Evolutionary conservation across 306 rosid species (phyloP).

Genomic region (Trifolium subterraneum): DNA sequence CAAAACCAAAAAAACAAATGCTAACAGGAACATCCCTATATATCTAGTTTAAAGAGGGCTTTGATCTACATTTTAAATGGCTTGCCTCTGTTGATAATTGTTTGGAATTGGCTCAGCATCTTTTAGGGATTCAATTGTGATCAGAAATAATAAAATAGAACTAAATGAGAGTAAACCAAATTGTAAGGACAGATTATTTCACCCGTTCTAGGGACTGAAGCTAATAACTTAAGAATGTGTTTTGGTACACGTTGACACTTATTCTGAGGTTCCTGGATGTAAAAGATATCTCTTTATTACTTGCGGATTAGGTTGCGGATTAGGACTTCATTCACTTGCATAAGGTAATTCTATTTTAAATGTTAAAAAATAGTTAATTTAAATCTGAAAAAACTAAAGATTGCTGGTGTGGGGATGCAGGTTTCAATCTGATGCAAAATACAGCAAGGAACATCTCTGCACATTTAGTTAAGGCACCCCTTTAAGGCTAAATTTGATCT

Average conservation of each 20-base stretch:
- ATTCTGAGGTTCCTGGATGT: neutral
- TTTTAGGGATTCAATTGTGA: neutral
- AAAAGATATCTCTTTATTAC: neutral
- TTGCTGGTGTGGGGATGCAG: neutral
- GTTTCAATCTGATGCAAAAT: neutral
- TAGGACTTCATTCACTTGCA: neutral
- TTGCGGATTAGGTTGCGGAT: too few species aligned
- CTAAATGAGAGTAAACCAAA: neutral
- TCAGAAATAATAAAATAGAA: neutral
- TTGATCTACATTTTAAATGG: neutral
- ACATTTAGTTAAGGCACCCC: neutral
- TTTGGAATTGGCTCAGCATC: neutral
- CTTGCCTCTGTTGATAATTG: neutral
- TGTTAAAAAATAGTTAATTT: neutral
- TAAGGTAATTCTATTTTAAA: neutral
- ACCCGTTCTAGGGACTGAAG: constrained; percentile 2
- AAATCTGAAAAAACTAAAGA: constrained; percentile 1
- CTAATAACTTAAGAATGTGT: neutral
- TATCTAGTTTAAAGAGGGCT: neutral
- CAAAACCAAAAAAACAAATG: neutral
- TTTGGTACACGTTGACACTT: neutral
- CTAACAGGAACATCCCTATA: neutral
- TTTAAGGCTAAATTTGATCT: neutral
- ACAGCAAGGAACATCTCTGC: neutral
- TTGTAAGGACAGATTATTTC: constrained; percentile 3